Conservation (phyloP, 2,329 filamentous ascomycete genomes). For the Xylariaceae sp. region DNA sequence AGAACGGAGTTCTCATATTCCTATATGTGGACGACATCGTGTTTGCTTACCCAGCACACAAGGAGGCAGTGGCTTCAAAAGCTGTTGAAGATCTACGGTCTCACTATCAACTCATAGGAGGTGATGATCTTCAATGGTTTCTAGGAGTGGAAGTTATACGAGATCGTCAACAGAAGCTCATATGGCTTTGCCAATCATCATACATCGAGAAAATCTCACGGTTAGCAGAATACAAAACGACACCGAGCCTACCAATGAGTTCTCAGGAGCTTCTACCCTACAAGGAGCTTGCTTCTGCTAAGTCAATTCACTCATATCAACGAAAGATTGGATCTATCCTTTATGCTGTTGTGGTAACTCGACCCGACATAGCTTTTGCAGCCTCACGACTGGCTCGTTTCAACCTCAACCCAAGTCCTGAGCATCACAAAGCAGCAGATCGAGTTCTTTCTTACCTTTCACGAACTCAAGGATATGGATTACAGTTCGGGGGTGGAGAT, state of each 20-base stretch:
- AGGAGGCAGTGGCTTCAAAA: no score
- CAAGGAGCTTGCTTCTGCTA: not conserved
- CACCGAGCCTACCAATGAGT: not conserved
- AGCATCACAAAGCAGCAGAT: not conserved
- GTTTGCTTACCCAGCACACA: not conserved
- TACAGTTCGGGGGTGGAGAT: not conserved
- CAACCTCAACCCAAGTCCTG: not conserved
- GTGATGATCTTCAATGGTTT: slow-evolving; percentile 1
- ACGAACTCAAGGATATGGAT: not conserved
- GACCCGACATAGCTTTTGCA: slow-evolving; percentile 1
- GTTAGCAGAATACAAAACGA: not conserved
- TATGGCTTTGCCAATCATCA: not conserved
- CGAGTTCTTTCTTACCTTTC: not conserved
- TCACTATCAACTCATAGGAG: not conserved
- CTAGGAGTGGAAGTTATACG: not conserved
- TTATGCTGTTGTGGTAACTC: not conserved
- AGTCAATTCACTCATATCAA: not conserved
- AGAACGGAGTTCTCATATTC: not conserved
- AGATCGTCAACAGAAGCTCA: not conserved
- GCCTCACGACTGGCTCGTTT: not conserved
- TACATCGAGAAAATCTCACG: slow-evolving; percentile 5
- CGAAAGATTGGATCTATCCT: not conserved
- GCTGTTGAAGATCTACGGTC: no score
- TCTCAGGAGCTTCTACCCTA: not conserved
- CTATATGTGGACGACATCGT: not conserved